Base-by-base conservation (phyloP, 2,329 filamentous ascomycete genomes). In the Aspergillus pseudoterreus region DNA sequence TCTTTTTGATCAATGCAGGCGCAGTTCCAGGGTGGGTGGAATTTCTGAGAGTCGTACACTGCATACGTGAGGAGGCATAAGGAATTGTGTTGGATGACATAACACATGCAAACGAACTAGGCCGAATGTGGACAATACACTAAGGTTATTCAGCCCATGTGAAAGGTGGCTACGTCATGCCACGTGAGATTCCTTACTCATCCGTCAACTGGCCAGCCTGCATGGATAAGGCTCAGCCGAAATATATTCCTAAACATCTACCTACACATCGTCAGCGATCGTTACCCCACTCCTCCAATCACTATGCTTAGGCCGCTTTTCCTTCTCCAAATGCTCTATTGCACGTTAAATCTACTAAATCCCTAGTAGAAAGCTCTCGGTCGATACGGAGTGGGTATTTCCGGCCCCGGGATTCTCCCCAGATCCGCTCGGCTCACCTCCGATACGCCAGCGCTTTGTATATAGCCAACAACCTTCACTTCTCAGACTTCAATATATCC, bases 401-500 rank as follows among this genome's bases (percentile, higher is more conserved):
- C 43, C 43, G 43, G 21, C 17, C 24, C 27, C 17, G 24, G 17
- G 21, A 5, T 19, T 46, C 12, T 32, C 35, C 44, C 44, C 44
- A 46, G 44, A 46, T 38, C 44, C 19, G 45, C 45, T 47, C 45
- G 45, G 45, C 45, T 27, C 24, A 32, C 14, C 45, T 47, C 45
- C 45, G 35, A 47, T 35, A n/a, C 15, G 35, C 35, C 14, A 17
- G 35, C 14, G 35, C 14, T 9, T 38, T n/a, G 14, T 38, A 38
- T 38, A 38, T 38, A 17, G 15, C 12, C 35, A 39, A 27, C n/a
- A 21, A 42, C 36, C 27, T 30, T 43, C 38, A 11, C 27, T 30
- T 30, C 27, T 22, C 22, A n/a, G 17, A 19, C 33, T 17, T 47
- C 22, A 22, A 22, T 22, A 22, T 1, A 22, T 22, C 22, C 22